Percentiles rank a stretch among this genome's conserved stretches.
Evolutionary conservation across 768 basidiomycete species (phyloP).

Genomic region (Phylloporus scabripes): DNA sequence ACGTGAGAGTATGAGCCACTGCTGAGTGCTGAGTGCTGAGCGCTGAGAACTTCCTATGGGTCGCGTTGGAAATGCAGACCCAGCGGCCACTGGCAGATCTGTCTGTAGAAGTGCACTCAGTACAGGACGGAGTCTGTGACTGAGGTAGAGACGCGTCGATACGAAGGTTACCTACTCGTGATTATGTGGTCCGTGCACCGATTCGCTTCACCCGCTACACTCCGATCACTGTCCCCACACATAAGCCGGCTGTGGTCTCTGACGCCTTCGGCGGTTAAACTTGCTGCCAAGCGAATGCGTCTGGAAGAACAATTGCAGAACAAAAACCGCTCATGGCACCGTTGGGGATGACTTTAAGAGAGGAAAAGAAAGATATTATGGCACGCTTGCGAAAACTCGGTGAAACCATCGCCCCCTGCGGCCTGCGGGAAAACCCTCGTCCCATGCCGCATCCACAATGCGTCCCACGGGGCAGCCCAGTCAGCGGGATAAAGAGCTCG

Average conservation of each 20-base stretch:
- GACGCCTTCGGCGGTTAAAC: slow-evolving; percentile 40
- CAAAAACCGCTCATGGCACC: slow-evolving; percentile 82
- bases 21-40: no score
- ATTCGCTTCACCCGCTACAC: no score
- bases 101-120: no score
- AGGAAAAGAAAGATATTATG: slow-evolving; percentile 81
- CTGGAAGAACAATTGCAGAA: slow-evolving; percentile 81
- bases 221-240: slow-evolving; percentile 25
- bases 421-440: slow-evolving; percentile 25
- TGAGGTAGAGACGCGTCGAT: no score
- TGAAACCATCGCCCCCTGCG: slow-evolving; percentile 39
- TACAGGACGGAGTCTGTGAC: no score
- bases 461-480: slow-evolving; percentile 27
- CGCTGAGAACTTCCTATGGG: background rate
- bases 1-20: no score
- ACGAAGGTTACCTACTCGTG: no score
- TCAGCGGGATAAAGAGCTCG: slow-evolving; percentile 57
- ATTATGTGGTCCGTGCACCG: no score
- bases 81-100: no score
- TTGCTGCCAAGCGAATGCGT: slow-evolving; percentile 70
- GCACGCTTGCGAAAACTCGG: slow-evolving; percentile 66
- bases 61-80: background rate
- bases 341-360: slow-evolving; percentile 52
- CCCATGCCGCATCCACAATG: slow-evolving; percentile 22
- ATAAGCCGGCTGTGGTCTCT: slow-evolving; percentile 35